These are phyloP conservation scores for Posidonia australis DNA, from an alignment of 106 monocot genomes.

Conservation along the genomic window DNA sequence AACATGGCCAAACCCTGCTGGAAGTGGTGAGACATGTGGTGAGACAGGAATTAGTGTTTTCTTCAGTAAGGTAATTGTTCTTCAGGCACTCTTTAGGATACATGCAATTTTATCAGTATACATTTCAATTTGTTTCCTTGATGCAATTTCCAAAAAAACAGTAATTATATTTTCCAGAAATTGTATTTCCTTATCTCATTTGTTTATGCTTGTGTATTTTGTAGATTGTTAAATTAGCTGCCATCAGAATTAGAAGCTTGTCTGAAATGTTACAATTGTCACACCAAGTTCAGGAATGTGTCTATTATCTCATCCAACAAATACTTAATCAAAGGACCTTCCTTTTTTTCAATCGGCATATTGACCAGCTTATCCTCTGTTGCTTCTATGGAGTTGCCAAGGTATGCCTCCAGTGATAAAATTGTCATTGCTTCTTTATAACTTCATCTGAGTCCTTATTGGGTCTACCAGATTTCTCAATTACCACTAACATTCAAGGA, in stretches of 20 bases:
- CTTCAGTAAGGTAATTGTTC: constrained; percentile 91
- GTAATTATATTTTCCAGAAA: too few species aligned
- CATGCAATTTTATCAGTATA: too few species aligned
- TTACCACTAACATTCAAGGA: constrained; percentile 79
- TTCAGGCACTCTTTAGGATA: too few species aligned
- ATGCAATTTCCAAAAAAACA: too few species aligned
- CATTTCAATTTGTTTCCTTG: too few species aligned
- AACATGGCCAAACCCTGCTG: constrained; percentile 67
- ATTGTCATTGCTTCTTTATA: neutral
- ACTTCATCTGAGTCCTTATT: neutral
- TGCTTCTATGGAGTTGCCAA: constrained; percentile 93
- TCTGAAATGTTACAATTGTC: constrained; percentile 72
- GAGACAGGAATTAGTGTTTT: constrained; percentile 79
- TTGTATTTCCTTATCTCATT: too few species aligned
- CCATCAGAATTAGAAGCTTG: constrained; percentile 83
- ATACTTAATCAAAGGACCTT: constrained; percentile 60
- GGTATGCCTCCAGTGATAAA: constrained; percentile 20
- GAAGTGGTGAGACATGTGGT: constrained; percentile 82
- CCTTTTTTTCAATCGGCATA: constrained; percentile 90
- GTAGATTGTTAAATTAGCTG: constrained; percentile 48
- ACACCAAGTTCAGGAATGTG: constrained; percentile 55
- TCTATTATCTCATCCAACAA: constrained; percentile 73
- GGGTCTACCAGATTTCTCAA: constrained; percentile 55
- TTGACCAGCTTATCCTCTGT: constrained; percentile 93
- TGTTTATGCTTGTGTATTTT: too few species aligned